Evolutionary conservation across 2,329 filamentous ascomycete genomes (phyloP).

Genomic region (Aspergillus sp.): DNA sequence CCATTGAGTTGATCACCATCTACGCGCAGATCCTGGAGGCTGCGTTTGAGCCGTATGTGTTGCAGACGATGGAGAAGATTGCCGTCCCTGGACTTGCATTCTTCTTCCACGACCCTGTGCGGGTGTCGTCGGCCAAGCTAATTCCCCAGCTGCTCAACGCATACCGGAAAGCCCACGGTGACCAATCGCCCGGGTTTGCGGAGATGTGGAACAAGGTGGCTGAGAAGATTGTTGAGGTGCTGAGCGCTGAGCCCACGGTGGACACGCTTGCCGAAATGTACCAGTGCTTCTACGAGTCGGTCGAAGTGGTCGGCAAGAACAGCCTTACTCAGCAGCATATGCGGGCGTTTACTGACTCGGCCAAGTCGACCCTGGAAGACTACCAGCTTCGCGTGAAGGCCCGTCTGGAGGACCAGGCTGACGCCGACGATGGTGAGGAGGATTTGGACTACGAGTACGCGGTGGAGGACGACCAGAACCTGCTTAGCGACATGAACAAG

Average conservation of each 20-base stretch:
- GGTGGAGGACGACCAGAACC: conserved; percentile 92
- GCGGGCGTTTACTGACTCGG: conserved; percentile 76
- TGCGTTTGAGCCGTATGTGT: conserved; percentile 83
- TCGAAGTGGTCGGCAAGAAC: conserved; percentile 84
- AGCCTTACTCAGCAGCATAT: conserved; percentile 73
- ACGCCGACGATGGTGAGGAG: conserved; percentile 82
- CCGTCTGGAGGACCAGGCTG: conserved; percentile 74
- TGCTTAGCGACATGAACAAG: conserved; percentile 99
- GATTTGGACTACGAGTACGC: conserved; percentile 82
- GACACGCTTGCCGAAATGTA: conserved; percentile 98
- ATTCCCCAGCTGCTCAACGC: conserved; percentile 88
- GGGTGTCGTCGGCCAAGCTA: conserved; percentile 88
- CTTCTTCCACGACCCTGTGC: conserved; percentile 98
- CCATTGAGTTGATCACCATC: conserved; percentile 95
- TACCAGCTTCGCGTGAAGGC: conserved; percentile 80
- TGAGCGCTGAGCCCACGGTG: conserved; percentile 87
- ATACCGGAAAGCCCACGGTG: conserved; percentile 85
- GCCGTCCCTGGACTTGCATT: conserved; percentile 88
- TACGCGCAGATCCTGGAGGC: conserved; percentile 94
- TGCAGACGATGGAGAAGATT: conserved; percentile 93
- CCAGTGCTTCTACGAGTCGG: conserved; percentile 97
- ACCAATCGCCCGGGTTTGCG: conserved; percentile 68
- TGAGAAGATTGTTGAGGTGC: conserved; percentile 84
- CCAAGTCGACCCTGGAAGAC: conserved; percentile 78
- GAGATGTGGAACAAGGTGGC: conserved; percentile 78